phyloP scores from a whole-genome alignment of 495 filamentous ascomycete species.

The Aspergillus ostianus region DNA sequence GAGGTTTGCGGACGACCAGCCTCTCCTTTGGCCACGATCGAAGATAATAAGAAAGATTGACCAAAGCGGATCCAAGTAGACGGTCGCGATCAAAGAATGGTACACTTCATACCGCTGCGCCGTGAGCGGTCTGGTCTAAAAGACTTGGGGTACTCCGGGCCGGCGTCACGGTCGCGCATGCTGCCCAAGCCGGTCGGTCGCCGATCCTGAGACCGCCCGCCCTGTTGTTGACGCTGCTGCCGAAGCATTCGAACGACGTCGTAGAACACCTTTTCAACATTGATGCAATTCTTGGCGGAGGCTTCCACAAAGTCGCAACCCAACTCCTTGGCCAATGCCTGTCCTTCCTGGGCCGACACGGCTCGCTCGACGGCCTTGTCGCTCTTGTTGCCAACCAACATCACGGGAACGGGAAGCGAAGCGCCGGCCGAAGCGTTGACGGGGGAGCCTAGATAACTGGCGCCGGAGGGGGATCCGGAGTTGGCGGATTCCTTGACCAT shows the following conservation, averaged over 20 bases:
- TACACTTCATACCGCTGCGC: conserved; percentile 39
- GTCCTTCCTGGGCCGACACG: conserved; percentile 94
- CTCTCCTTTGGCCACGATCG: no score
- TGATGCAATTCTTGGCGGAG: conserved; percentile 98
- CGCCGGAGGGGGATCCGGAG: conserved; percentile 61
- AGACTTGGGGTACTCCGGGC: conserved; percentile 41
- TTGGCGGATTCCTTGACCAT: conserved; percentile 92
- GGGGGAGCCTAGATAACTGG: conserved; percentile 62
- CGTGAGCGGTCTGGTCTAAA: conserved; percentile 43
- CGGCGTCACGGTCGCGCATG: conserved; percentile 40
- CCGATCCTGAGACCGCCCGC: conserved; percentile 37
- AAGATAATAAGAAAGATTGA: no score
- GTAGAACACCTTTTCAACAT: conserved; percentile 98
- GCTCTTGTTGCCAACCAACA: conserved; percentile 98
- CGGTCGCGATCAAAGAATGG: conserved; percentile 38
- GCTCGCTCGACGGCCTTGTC: conserved; percentile 93
- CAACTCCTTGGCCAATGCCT: conserved; percentile 84
- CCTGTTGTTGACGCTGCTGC: conserved; percentile 62
- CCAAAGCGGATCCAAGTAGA: conserved; percentile 5
- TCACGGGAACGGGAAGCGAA: conserved; percentile 78
- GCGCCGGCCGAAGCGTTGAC: conserved; percentile 60
- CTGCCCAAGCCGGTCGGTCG: conserved; percentile 39
- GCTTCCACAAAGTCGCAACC: conserved; percentile 98
- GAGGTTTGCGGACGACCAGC: neutral
- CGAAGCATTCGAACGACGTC: conserved; percentile 91